phyloP scores from a whole-genome alignment of 257 asterid species.

The Mitragyna speciosa region DNA sequence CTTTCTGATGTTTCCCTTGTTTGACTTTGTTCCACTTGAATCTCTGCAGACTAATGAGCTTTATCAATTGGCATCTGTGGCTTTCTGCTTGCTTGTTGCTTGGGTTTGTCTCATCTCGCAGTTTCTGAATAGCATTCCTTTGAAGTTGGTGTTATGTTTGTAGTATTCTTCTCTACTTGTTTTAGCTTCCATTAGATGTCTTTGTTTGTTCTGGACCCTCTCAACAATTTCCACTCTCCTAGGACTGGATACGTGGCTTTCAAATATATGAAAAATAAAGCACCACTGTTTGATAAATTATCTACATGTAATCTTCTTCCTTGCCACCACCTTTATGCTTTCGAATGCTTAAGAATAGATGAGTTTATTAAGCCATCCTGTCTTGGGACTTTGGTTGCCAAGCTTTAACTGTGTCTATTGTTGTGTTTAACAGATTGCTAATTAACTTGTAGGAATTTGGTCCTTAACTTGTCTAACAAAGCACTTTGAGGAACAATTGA shows the following conservation, averaged over 20 bases:
- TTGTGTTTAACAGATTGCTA: not conserved
- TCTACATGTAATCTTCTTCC: not conserved
- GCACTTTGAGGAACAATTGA: not conserved
- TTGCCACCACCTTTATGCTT: not conserved
- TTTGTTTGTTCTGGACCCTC: not conserved
- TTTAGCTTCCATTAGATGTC: not conserved
- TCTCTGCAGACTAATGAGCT: slow-evolving; percentile 84
- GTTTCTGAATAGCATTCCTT: slow-evolving; percentile 22
- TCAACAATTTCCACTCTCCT: not conserved
- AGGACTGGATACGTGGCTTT: not conserved
- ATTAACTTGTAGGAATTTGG: too few relatives aligned
- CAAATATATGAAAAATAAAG: not conserved
- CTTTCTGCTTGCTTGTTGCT: slow-evolving; percentile 86
- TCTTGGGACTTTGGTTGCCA: not conserved
- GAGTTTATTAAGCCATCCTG: not conserved
- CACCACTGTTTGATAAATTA: not conserved
- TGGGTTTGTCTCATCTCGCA: slow-evolving; percentile 61
- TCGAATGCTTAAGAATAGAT: too few relatives aligned
- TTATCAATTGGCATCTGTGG: slow-evolving; percentile 79
- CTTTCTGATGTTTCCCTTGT: slow-evolving; percentile 24
- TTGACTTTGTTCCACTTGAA: slow-evolving; percentile 32
- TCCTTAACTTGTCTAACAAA: not conserved
- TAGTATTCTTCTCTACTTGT: not conserved
- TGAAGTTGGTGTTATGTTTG: not conserved
- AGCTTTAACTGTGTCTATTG: not conserved